These are phyloP conservation scores for Fusarium beomiforme DNA, from an alignment of 2,329 filamentous ascomycete genomes.

Conservation along the genomic window DNA sequence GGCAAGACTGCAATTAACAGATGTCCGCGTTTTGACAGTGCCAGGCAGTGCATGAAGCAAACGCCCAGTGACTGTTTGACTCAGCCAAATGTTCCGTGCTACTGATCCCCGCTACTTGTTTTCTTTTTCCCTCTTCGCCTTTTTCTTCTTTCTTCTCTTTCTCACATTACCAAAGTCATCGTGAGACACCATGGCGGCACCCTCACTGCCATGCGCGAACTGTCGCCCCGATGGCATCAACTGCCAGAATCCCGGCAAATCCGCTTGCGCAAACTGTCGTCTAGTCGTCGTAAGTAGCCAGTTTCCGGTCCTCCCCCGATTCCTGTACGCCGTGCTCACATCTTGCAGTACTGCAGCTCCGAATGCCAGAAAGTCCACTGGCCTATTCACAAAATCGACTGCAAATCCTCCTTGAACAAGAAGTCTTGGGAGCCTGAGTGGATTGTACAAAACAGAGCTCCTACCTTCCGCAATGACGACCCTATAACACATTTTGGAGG, in stretches of 20 bases:
- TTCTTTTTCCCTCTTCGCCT: neutral
- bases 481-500: neutral
- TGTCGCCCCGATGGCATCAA: rapidly evolving
- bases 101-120: rapidly evolving
- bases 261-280: neutral
- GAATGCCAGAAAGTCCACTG: conserved; percentile 3
- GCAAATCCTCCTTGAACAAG: neutral
- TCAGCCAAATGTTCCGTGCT: rapidly evolving
- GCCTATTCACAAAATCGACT: neutral
- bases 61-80: neutral
- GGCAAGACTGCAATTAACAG: neutral
- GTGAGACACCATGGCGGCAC: neutral
- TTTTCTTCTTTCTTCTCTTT: too few species aligned
- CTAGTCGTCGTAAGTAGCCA: neutral
- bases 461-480: neutral
- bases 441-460: neutral
- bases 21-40: neutral
- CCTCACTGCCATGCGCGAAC: neutral
- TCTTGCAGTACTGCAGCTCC: conserved; percentile 6
- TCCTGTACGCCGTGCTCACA: neutral
- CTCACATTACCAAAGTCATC: too few species aligned
- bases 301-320: too few species aligned
- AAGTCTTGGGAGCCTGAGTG: neutral
- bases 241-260: neutral
- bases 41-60: neutral